phyloP scores from a whole-genome alignment of 2,329 filamentous ascomycete species.

The Arachnopeziza araneosa region DNA sequence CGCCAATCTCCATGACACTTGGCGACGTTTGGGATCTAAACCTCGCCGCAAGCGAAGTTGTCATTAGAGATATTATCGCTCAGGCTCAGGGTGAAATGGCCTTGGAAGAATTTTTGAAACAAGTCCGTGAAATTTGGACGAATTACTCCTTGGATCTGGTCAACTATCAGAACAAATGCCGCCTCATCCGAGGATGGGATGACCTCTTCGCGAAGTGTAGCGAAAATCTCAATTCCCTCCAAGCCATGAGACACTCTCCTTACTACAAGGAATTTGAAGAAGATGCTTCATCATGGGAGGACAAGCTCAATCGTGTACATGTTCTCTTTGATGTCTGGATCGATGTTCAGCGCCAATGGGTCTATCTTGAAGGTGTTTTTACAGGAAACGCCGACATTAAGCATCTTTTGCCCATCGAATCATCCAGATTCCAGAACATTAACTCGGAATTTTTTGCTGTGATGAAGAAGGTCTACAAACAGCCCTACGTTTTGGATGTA shows the following conservation, averaged over 20 bases:
- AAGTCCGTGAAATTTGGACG: constrained; percentile 95
- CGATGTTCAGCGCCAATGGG: constrained; percentile 99
- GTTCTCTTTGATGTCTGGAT: constrained; percentile 99
- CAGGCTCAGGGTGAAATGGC: constrained; percentile 99
- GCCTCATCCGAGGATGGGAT: constrained; percentile 95
- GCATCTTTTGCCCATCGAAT: constrained; percentile 92
- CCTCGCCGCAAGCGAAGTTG: constrained; percentile 75
- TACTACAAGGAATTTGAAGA: constrained; percentile 99
- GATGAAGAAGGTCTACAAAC: constrained; percentile 99
- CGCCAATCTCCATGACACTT: constrained; percentile 89
- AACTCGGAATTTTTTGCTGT: constrained; percentile 98
- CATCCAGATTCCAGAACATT: constrained; percentile 96
- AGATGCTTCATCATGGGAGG: constrained; percentile 93
- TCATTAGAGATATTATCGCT: constrained; percentile 88
- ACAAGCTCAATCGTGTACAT: constrained; percentile 94
- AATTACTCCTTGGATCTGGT: constrained; percentile 92
- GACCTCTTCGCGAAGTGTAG: constrained; percentile 98
- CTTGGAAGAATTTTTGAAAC: constrained; percentile 92
- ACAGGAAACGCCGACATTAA: constrained; percentile 99
- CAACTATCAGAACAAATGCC: constrained; percentile 96
- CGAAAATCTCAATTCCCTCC: constrained; percentile 93
- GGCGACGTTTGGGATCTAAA: constrained; percentile 98
- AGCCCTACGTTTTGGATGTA: constrained; percentile 91
- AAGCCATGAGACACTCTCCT: constrained; percentile 97
- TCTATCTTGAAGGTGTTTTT: constrained; percentile 98